These are phyloP conservation scores for Postia placenta DNA, from an alignment of 768 basidiomycete species.

Conservation along the genomic window DNA sequence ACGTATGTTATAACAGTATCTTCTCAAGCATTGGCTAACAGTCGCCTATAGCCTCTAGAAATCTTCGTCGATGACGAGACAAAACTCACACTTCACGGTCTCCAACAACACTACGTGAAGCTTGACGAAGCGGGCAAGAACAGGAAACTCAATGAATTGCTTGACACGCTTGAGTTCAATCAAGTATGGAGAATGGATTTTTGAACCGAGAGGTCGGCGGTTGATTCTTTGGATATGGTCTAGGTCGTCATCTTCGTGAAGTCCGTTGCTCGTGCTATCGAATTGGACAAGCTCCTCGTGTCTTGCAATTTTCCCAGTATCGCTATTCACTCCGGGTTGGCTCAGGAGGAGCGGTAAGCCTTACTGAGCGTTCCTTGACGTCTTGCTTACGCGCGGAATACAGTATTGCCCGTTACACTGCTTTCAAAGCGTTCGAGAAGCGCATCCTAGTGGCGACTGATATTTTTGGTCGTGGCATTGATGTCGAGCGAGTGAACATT, in stretches of 20 bases:
- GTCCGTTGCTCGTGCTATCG: slow-evolving; percentile 93
- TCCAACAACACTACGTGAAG: slow-evolving; percentile 98
- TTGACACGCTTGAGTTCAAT: slow-evolving; percentile 97
- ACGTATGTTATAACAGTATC: slow-evolving; percentile 50
- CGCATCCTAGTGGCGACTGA: slow-evolving; percentile 98
- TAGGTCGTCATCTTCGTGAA: slow-evolving; percentile 99
- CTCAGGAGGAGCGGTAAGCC: slow-evolving; percentile 91
- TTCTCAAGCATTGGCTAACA: slow-evolving; percentile 4
- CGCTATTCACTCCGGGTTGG: slow-evolving; percentile 90
- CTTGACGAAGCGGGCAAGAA: slow-evolving; percentile 94
- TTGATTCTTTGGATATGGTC: neutral
- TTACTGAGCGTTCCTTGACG: neutral
- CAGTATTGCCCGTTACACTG: slow-evolving; percentile 92
- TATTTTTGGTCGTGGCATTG: slow-evolving; percentile 98
- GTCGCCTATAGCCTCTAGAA: slow-evolving; percentile 75
- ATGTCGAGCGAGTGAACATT: slow-evolving; percentile 99
- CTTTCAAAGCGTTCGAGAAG: slow-evolving; percentile 99
- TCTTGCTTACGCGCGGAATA: slow-evolving; percentile 6
- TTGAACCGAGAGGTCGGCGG: neutral
- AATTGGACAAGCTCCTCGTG: slow-evolving; percentile 91
- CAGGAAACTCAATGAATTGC: slow-evolving; percentile 90
- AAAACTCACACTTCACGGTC: slow-evolving; percentile 93
- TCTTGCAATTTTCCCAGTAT: slow-evolving; percentile 99
- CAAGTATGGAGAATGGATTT: slow-evolving; percentile 62
- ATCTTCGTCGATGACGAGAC: slow-evolving; percentile 99